Evolutionary conservation across 2,329 filamentous ascomycete genomes (phyloP), one percentile per base, ranked within the genome.

Genomic region (Colletotrichum salicis): DNA sequence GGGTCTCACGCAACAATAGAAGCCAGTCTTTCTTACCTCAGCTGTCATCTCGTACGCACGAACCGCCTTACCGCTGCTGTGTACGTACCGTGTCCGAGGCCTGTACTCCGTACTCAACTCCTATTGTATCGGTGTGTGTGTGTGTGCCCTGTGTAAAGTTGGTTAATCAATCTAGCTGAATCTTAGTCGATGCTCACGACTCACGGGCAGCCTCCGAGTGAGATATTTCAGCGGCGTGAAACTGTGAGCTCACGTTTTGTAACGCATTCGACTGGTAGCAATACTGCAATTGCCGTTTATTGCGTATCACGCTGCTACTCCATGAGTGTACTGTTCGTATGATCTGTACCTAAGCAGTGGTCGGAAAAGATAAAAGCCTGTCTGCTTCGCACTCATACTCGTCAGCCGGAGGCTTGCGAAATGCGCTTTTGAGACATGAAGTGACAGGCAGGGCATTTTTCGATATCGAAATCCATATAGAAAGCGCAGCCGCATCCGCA

Each of bases 401-500:
- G 52, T 58, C 31, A 64, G 29, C 60, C 33, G 41, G 37, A n/a
- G 15, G 27, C 58, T 48, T 56, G 27, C 51, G 31, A 55, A 27
- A 35, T 37, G 35, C 45, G 29, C 37, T 24, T 37, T 7, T 55
- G 54, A 70, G 61, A 37, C 55, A 48, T 15, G n/a, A 35, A n/a
- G 2, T 31, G 48, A n/a, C 27, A 22, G 54, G n/a, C 4, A 27
- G 57, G 8, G 37, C 12, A 19, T 27, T 61, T n/a, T 22, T 22
- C 15, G 15, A 60, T 11, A 10, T 31, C 24, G 13, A 37, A 48
- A 29, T 12, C 19, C 35, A 45, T 45, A 31, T 19, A 56, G 63
- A 59, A 70, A 63, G 27, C 48, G 56, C 45, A 70, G 56, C 67
- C 67, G 67, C 67, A 70, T 27, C 24, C 24, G 24, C 24, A 27